Evolutionary conservation across 805 yeast genomes (phyloP).

Genomic region (Yarrowia sp.): DNA sequence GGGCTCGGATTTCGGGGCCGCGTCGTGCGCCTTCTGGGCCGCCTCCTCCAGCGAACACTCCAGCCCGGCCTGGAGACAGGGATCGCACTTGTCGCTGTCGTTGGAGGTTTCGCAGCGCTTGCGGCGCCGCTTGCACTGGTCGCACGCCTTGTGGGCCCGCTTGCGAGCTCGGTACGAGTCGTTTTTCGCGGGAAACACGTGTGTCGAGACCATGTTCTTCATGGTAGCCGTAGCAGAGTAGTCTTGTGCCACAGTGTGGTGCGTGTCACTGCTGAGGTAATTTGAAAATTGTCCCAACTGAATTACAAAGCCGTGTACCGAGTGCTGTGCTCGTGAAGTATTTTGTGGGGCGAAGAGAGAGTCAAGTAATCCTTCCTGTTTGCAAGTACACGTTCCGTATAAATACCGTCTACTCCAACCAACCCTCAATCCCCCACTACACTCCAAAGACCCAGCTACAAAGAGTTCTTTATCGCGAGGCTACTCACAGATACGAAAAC

Average conservation of each 20-base stretch:
- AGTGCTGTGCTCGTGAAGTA: too few relatives aligned
- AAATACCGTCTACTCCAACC: not conserved
- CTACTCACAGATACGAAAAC: constrained; percentile 6
- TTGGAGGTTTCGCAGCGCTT: constrained; percentile 39
- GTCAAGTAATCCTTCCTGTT: too few relatives aligned
- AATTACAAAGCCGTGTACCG: too few relatives aligned
- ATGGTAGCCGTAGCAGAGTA: too few relatives aligned
- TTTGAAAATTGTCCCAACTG: constrained; percentile 1
- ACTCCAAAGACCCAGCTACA: not conserved
- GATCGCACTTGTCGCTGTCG: constrained; percentile 37
- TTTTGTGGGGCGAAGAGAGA: too few relatives aligned
- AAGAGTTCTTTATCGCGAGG: constrained; percentile 8
- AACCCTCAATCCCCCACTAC: not conserved
- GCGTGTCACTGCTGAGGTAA: constrained; percentile 15
- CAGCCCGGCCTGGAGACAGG: constrained; percentile 38
- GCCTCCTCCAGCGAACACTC: constrained; percentile 36
- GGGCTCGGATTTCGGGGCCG: not conserved
- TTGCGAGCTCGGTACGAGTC: constrained; percentile 44
- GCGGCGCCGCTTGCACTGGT: constrained; percentile 43
- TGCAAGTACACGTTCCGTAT: too few relatives aligned
- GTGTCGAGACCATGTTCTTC: constrained; percentile 34
- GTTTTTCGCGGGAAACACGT: constrained; percentile 47
- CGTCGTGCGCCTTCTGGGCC: not conserved
- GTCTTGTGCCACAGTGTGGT: too few relatives aligned
- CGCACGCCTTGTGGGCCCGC: constrained; percentile 45